These are phyloP conservation scores for Asterophora lycoperdoides DNA, from an alignment of 768 basidiomycete genomes.

Conservation along the genomic window DNA sequence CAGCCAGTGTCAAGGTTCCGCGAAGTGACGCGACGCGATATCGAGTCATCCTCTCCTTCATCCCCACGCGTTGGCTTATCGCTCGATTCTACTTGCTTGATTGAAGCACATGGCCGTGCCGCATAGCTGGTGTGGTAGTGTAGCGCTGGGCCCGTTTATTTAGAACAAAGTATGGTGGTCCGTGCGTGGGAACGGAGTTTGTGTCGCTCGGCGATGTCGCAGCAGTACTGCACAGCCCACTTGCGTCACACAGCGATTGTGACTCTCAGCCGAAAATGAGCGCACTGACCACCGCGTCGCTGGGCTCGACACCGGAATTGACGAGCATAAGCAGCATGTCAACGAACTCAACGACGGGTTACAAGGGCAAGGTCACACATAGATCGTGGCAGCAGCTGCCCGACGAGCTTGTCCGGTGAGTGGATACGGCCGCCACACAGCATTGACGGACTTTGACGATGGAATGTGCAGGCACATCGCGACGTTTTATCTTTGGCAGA, in stretches of 20 bases:
- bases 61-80: too few species aligned
- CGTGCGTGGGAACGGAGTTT: conserved; percentile 39
- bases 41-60: too few species aligned
- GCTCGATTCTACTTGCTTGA: too few species aligned
- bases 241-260: conserved; percentile 27
- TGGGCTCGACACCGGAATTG: conserved; percentile 18
- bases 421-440: conserved; percentile 26
- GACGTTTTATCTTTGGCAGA: conserved; percentile 54
- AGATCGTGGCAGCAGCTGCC: conserved; percentile 62
- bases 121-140: too few species aligned
- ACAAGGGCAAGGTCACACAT: conserved; percentile 55
- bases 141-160: background rate
- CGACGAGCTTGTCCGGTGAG: conserved; percentile 56
- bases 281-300: conserved; percentile 37
- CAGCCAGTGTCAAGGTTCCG: too few species aligned
- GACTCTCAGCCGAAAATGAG: conserved; percentile 32
- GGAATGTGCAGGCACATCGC: conserved; percentile 44
- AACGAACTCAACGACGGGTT: conserved; percentile 26
- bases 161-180: conserved; percentile 25
- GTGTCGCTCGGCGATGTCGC: conserved; percentile 22
- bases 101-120: too few species aligned
- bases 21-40: too few species aligned
- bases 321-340: conserved; percentile 16
- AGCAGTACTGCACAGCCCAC: conserved; percentile 22
- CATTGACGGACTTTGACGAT: conserved; percentile 20